phyloP scores from a whole-genome alignment of 768 basidiomycete genomes.

The Pulveroboletus sp. region DNA sequence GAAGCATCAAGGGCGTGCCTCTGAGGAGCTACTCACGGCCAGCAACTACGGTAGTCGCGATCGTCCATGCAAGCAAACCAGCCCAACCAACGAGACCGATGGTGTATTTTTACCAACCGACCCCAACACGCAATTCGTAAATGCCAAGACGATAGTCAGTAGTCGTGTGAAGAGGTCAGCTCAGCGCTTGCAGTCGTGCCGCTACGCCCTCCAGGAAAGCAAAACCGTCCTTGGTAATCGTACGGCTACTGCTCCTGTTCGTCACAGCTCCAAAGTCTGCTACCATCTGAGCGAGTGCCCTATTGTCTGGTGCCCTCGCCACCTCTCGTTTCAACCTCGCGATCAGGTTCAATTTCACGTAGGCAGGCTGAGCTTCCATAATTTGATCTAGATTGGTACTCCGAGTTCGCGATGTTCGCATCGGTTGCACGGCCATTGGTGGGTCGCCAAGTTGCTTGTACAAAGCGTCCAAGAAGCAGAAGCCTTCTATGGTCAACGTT shows the following conservation, averaged over 20 bases:
- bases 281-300: constrained; percentile 58
- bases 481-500: constrained; percentile 65
- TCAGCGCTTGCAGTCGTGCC: constrained; percentile 40
- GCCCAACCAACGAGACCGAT: too few relatives aligned
- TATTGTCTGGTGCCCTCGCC: constrained; percentile 44
- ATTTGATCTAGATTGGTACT: constrained; percentile 37
- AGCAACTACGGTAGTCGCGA: too few relatives aligned
- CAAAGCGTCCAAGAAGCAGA: constrained; percentile 62
- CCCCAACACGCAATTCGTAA: not conserved
- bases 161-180: constrained; percentile 1
- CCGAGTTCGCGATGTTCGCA: constrained; percentile 43
- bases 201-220: constrained; percentile 62
- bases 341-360: constrained; percentile 56
- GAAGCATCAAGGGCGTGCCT: too few relatives aligned
- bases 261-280: constrained; percentile 67
- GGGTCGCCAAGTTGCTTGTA: constrained; percentile 70
- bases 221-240: constrained; percentile 75
- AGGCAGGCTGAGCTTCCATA: constrained; percentile 41
- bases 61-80: too few relatives aligned
- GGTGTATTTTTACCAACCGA: too few relatives aligned
- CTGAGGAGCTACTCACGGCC: too few relatives aligned
- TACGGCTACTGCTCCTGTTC: constrained; percentile 61
- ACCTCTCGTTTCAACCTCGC: constrained; percentile 56
- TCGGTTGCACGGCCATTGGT: constrained; percentile 49
- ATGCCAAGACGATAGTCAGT: not conserved